These are phyloP conservation scores for Glycine tomentella DNA, from an alignment of 306 rosid species.

Conservation along the genomic window DNA sequence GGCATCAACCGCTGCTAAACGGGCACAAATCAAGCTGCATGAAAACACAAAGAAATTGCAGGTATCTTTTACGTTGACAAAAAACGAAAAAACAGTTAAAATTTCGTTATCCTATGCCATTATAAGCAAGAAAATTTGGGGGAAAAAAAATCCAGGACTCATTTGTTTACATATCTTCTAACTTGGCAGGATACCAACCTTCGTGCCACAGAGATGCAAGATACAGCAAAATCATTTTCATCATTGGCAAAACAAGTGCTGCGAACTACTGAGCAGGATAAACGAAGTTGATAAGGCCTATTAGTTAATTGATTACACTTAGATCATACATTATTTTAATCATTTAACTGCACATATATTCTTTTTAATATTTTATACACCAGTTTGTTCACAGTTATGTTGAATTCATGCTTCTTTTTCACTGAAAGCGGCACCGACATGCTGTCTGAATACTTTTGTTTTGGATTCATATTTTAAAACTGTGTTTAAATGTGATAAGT, in stretches of 20 bases:
- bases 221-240: constrained; percentile 82
- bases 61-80: constrained; percentile 50
- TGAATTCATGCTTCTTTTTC: not conserved
- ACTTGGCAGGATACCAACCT: constrained; percentile 64
- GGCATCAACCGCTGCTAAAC: constrained; percentile 70
- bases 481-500: constrained; percentile 17
- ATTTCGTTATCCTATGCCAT: not conserved
- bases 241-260: constrained; percentile 80
- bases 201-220: constrained; percentile 76
- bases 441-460: not conserved
- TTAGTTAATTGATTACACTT: not conserved
- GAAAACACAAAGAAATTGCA: constrained; percentile 69
- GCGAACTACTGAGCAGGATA: constrained; percentile 67
- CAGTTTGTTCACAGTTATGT: not conserved
- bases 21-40: constrained; percentile 74
- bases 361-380: not conserved
- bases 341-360: constrained; percentile 23
- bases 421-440: not conserved
- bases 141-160: not conserved
- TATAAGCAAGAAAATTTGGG: constrained; percentile 4
- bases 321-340: not conserved
- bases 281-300: constrained; percentile 46
- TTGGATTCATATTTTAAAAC: not conserved
- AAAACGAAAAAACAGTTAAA: not conserved
- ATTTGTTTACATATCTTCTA: constrained; percentile 10